phyloP scores from a whole-genome alignment of 2,329 filamentous ascomycete species.

The Pseudodiploospora longispora region DNA sequence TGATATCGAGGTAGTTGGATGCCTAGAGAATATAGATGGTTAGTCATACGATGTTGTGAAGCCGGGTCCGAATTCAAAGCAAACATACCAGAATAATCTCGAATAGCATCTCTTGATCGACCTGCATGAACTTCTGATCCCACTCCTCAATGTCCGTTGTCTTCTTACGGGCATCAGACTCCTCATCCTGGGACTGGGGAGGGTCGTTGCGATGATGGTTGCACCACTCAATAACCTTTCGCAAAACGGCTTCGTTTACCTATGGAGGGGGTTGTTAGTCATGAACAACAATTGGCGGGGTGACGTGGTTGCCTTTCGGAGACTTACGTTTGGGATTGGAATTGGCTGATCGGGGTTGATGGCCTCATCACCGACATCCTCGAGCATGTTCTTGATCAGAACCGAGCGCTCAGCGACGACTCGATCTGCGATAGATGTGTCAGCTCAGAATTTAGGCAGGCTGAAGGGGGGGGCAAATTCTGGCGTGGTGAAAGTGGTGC shows the following conservation, averaged over 20 bases:
- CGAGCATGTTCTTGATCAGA: constrained; percentile 96
- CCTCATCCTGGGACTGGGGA: constrained; percentile 71
- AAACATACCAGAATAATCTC: constrained; percentile 87
- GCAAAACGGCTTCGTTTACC: constrained; percentile 88
- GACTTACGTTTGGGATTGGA: constrained; percentile 74
- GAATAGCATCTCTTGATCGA: constrained; percentile 99
- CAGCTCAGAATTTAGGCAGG: constrained; percentile 1
- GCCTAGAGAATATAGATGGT: constrained; percentile 46
- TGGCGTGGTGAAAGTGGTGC: background rate
- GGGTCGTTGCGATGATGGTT: constrained; percentile 89
- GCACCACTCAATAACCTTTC: constrained; percentile 98
- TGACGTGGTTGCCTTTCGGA: background rate
- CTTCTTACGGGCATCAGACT: constrained; percentile 92
- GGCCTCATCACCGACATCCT: constrained; percentile 69
- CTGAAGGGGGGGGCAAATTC: constrained; percentile 1
- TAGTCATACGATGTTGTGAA: constrained; percentile 10
- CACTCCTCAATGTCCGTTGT: constrained; percentile 98
- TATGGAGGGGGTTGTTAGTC: constrained; percentile 21
- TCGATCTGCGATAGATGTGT: constrained; percentile 48
- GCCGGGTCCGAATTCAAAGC: background rate
- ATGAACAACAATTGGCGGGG: constrained; percentile 4
- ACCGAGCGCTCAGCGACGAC: constrained; percentile 83
- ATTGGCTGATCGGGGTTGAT: constrained; percentile 57
- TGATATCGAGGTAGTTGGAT: constrained; percentile 98
- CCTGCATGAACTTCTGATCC: constrained; percentile 99